A percentile compares a stretch with the other conserved stretches of the same genome.
Conservation (phyloP, 148 eudicot genomes). For the Drosera capensis region DNA sequence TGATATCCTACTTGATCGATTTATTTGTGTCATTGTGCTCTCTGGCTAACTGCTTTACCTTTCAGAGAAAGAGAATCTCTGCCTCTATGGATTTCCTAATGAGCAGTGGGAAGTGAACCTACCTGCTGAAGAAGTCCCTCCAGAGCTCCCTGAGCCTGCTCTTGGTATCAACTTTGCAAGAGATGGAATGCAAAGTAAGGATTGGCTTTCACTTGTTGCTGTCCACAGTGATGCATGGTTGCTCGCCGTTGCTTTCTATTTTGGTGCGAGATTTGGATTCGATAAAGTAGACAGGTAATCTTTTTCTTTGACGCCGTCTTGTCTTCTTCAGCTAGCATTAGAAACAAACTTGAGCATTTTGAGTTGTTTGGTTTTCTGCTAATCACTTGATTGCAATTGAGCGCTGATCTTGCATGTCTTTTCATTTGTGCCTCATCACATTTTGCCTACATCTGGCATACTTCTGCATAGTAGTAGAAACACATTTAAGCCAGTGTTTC, state of each 20-base stretch:
- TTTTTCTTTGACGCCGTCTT: not conserved
- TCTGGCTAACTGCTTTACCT: slow-evolving; percentile 1
- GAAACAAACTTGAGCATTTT: not conserved
- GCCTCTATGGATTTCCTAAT: slow-evolving; percentile 2
- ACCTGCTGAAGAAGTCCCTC: slow-evolving; percentile 28
- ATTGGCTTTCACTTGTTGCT: slow-evolving; percentile 24
- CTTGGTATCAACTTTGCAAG: slow-evolving; percentile 25
- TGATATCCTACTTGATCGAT: not conserved
- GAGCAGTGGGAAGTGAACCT: slow-evolving; percentile 15
- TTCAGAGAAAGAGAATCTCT: slow-evolving; percentile 5
- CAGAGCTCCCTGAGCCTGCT: slow-evolving; percentile 26
- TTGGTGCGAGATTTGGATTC: slow-evolving; percentile 26
- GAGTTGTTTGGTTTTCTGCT: too few relatives aligned
- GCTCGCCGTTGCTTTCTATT: slow-evolving; percentile 22
- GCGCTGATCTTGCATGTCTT: too few relatives aligned
- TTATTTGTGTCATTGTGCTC: not conserved
- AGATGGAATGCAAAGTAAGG: slow-evolving; percentile 22
- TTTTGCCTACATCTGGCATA: too few relatives aligned
- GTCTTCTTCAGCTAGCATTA: not conserved
- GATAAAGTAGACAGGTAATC: slow-evolving; percentile 20
- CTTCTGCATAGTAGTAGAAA: too few relatives aligned
- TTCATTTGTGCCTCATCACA: too few relatives aligned
- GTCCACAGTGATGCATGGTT: slow-evolving; percentile 26
- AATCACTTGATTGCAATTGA: too few relatives aligned
- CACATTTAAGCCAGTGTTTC: too few relatives aligned